A percentile compares a stretch with the other conserved stretches of the same genome.
These are phyloP conservation scores for Gymnopilus dilepis DNA, from an alignment of 768 basidiomycete genomes.

Conservation along the genomic window DNA sequence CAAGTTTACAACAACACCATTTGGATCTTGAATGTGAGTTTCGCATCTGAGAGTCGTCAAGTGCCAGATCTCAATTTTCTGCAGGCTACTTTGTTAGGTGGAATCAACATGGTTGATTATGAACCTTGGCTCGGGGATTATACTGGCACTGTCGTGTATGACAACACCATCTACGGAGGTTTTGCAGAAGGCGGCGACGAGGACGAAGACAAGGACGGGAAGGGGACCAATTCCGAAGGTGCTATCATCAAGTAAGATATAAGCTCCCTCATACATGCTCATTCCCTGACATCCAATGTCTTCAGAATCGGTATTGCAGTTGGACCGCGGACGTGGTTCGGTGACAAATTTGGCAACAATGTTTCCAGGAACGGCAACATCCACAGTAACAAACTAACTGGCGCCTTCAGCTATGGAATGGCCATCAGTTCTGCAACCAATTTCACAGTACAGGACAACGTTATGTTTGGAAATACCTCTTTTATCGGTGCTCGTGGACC, in stretches of 20 bases:
- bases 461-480: conserved; percentile 69
- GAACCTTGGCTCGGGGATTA: conserved; percentile 71
- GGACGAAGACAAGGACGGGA: conserved; percentile 41
- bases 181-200: conserved; percentile 55
- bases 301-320: conserved; percentile 80
- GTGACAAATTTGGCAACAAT: conserved; percentile 51
- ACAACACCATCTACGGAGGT: conserved; percentile 73
- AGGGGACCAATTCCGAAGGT: conserved; percentile 61
- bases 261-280: background rate
- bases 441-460: conserved; percentile 70
- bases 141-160: conserved; percentile 63
- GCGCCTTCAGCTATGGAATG: conserved; percentile 77
- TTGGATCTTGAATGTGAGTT: conserved; percentile 66
- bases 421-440: conserved; percentile 66
- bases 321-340: conserved; percentile 81
- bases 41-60: background rate
- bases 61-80: conserved; percentile 12
- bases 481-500: conserved; percentile 75
- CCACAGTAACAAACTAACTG: conserved; percentile 59
- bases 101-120: conserved; percentile 81
- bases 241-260: conserved; percentile 71
- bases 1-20: conserved; percentile 80
- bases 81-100: conserved; percentile 73
- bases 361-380: conserved; percentile 62
- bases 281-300: background rate